Conservation (phyloP, 2,329 filamentous ascomycete genomes). For the Aspergillus quadricinctus region DNA sequence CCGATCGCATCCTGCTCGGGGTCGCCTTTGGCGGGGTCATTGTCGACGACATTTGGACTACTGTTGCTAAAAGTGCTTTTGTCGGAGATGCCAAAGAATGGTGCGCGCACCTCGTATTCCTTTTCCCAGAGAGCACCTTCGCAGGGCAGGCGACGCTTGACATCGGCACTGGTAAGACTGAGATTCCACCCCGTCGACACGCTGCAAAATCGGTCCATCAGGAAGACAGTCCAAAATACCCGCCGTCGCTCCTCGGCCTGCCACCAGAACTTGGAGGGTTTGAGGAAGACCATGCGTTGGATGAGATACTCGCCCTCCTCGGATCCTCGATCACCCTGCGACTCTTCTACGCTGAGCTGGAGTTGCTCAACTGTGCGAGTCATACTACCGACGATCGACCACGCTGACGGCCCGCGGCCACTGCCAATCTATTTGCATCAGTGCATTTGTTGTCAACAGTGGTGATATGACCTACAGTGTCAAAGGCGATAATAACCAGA, state of each 20-base stretch:
- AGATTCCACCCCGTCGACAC: too few relatives aligned
- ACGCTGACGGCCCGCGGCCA: too few relatives aligned
- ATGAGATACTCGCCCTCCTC: slow-evolving; percentile 26
- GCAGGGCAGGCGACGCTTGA: slow-evolving; percentile 31
- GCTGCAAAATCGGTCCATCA: too few relatives aligned
- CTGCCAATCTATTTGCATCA: too few relatives aligned
- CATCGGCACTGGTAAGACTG: slow-evolving; percentile 1
- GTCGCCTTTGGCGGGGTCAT: neutral
- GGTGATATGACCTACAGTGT: too few relatives aligned
- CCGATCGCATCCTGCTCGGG: slow-evolving; percentile 14
- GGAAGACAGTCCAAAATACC: slow-evolving; percentile 31
- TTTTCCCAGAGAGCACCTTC: slow-evolving; percentile 32
- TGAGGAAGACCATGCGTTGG: slow-evolving; percentile 34
- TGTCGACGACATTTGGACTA: too few relatives aligned
- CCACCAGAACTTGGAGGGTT: slow-evolving; percentile 23
- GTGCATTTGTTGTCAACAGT: too few relatives aligned
- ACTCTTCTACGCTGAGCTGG: too few relatives aligned
- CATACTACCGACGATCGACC: too few relatives aligned
- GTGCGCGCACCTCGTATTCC: slow-evolving; percentile 24
- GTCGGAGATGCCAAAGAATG: slow-evolving; percentile 41
- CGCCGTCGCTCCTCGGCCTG: slow-evolving; percentile 34
- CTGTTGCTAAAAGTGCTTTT: slow-evolving; percentile 8
- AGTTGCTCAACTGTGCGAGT: too few relatives aligned
- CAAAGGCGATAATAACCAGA: slow-evolving; percentile 32
- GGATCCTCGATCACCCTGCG: too few relatives aligned